Percentiles rank a stretch among this genome's conserved stretches.
Conservation (phyloP, 352 stramenopile species). For the Phytophthora aleatoria region DNA sequence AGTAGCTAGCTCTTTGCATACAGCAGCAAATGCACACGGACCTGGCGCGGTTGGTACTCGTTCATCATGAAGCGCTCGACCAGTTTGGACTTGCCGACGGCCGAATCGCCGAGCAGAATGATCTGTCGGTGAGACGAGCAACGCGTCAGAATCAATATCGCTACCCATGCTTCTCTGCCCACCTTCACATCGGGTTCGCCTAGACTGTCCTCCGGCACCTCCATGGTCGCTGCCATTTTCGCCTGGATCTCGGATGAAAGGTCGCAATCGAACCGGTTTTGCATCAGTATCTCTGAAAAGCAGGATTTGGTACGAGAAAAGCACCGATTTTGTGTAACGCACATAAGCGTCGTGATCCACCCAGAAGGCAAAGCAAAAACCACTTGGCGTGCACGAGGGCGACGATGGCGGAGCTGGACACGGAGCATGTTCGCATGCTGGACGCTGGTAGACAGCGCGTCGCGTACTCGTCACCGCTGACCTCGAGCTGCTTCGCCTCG, state of each 20-base stretch:
- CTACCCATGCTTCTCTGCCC: neutral
- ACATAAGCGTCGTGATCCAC: slow-evolving; percentile 29
- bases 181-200: slow-evolving; percentile 74
- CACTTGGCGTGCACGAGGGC: neutral
- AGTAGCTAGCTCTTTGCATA: neutral
- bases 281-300: neutral
- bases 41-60: slow-evolving; percentile 93
- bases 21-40: slow-evolving; percentile 11
- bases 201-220: slow-evolving; percentile 47
- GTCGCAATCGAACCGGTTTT: slow-evolving; percentile 85
- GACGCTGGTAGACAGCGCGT: slow-evolving; percentile 61
- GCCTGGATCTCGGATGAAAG: slow-evolving; percentile 78
- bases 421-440: slow-evolving; percentile 81
- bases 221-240: slow-evolving; percentile 33
- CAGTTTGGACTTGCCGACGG: slow-evolving; percentile 96
- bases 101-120: slow-evolving; percentile 94
- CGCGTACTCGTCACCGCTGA: slow-evolving; percentile 39
- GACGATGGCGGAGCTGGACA: slow-evolving; percentile 54
- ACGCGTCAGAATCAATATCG: neutral
- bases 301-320: too few species aligned
- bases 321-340: neutral
- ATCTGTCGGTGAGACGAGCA: slow-evolving; percentile 47
- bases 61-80: slow-evolving; percentile 96
- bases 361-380: slow-evolving; percentile 15
- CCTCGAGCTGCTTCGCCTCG: slow-evolving; percentile 33